Conservation (phyloP, 495 filamentous ascomycete species). For the Aspergillus cavernicola region DNA sequence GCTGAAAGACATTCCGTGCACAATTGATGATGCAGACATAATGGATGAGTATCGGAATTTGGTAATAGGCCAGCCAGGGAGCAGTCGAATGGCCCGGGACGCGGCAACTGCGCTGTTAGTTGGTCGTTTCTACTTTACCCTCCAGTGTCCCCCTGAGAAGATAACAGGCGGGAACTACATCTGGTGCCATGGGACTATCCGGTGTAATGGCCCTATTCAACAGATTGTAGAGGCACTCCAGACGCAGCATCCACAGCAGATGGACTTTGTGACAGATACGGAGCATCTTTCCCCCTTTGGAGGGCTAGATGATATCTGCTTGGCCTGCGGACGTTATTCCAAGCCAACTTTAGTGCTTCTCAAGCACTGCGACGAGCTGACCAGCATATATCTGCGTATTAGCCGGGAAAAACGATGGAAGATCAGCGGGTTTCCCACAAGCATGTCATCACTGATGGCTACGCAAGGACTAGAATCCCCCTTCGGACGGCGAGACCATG, state of each 20-base stretch:
- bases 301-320: constrained; percentile 14
- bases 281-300: constrained; percentile 11
- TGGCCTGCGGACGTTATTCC: constrained; percentile 15
- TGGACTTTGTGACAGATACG: constrained; percentile 16
- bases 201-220: constrained; percentile 16
- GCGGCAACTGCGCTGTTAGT: constrained; percentile 17
- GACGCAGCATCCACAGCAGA: constrained; percentile 10
- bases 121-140: constrained; percentile 17
- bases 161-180: not conserved
- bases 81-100: constrained; percentile 15
- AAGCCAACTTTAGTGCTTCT: constrained; percentile 13
- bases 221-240: constrained; percentile 15
- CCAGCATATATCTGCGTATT: constrained; percentile 18
- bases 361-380: constrained; percentile 8
- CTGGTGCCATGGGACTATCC: constrained; percentile 17
- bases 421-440: constrained; percentile 20
- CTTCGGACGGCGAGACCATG: constrained; percentile 18
- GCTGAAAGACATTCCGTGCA: constrained; percentile 11
- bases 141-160: not conserved
- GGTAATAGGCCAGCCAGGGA: constrained; percentile 16
- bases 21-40: constrained; percentile 15
- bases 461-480: constrained; percentile 7
- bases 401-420: constrained; percentile 14
- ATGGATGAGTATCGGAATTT: constrained; percentile 25
- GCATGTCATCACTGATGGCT: constrained; percentile 8